phyloP scores from a whole-genome alignment of 805 yeast genomes.

The Yamadazyma akitaensis region DNA sequence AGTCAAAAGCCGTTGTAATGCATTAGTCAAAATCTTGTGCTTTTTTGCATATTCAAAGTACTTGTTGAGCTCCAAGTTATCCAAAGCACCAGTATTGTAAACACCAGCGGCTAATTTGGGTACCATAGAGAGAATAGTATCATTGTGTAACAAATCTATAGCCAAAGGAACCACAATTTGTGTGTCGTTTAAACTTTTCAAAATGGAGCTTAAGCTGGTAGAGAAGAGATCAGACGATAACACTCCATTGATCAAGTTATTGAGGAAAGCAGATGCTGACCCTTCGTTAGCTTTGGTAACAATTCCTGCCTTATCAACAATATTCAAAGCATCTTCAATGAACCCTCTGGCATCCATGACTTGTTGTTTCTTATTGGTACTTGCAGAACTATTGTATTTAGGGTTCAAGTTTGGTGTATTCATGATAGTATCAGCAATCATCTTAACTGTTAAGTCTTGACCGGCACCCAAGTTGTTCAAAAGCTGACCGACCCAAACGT shows the following conservation, averaged over 20 bases:
- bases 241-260: conserved; percentile 26
- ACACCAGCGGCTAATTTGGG: conserved; percentile 20
- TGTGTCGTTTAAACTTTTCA: conserved; percentile 30
- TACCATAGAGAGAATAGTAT: conserved; percentile 21
- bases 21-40: conserved; percentile 18
- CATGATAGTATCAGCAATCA: conserved; percentile 26
- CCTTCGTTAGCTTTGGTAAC: conserved; percentile 20
- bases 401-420: conserved; percentile 30
- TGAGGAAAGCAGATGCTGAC: conserved; percentile 28
- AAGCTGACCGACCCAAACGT: conserved; percentile 29
- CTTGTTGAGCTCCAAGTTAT: conserved; percentile 26
- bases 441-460: conserved; percentile 25
- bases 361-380: conserved; percentile 6
- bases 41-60: conserved; percentile 23
- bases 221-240: conserved; percentile 19
- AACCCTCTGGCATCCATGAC: not conserved
- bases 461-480: conserved; percentile 34
- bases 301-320: not conserved
- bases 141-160: conserved; percentile 21
- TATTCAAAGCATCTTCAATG: not conserved
- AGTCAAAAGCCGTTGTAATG: conserved; percentile 24
- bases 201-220: conserved; percentile 20
- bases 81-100: conserved; percentile 31
- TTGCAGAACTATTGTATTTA: conserved; percentile 10
- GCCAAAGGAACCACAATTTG: conserved; percentile 26